Evolutionary conservation across 805 yeast genomes (phyloP), one percentile per base, ranked within the genome.

Genomic region (Lachancea nothofagi): DNA sequence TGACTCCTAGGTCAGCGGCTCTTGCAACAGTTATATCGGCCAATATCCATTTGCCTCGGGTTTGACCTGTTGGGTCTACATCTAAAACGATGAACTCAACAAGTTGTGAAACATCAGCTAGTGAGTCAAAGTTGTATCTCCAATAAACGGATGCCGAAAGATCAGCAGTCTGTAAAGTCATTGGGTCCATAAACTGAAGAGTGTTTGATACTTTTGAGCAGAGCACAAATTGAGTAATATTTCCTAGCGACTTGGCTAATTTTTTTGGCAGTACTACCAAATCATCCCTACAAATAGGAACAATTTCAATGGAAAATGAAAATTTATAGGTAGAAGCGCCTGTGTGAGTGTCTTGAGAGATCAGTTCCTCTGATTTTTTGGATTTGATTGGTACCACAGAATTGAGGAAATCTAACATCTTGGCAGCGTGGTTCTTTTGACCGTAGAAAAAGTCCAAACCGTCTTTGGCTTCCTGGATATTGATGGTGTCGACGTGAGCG

Each of bases 281-380:
- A 61, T 94, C 98, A 59, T 93, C 99, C 64, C 93, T 84, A 75
- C 98, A 93, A 30, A 94, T 79, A 14, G 98, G 98, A 2, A 85
- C 95, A 51, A 93, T 80, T 66, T 93, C 99, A 31, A 90, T 83
- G 15, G 97, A 86, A 59, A 73, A 90, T 5, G 97, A 74, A 61
- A 90, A 93, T 67, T 93, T 93, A 68, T 86, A 93, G 41, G 80
- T 75, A 19, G 94, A 77, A 15, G 83, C 71, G 55, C 96, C 93
- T 1, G 96, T 80, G 53, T 93, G 98, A 27, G 84, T 87, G 70
- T 94, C 97, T 43, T 80, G 81, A 44, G 95, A 82, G 45, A 93
- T 80, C 56, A 94, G 77, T 69, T 93, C 97, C 60, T 86, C 93
- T 33, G 96, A 85, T 61, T 77, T 83, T 61, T 85, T 85, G 39